phyloP scores from a whole-genome alignment of 2,329 filamentous ascomycete species.

The Aspergillus costaricaensis region DNA sequence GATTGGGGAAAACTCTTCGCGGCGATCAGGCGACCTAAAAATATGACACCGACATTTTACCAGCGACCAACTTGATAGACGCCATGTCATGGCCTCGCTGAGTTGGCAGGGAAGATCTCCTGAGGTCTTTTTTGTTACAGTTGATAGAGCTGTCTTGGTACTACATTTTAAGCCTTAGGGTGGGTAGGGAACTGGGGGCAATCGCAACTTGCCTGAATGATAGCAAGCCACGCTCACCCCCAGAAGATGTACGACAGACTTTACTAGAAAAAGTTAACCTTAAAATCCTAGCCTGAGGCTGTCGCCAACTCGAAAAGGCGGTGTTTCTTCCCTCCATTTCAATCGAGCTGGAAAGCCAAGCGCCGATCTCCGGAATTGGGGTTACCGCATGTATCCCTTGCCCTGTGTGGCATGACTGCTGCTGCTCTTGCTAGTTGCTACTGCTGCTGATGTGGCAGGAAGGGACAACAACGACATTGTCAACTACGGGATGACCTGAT shows the following conservation, averaged over 20 bases:
- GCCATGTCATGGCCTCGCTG: background rate
- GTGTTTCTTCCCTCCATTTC: background rate
- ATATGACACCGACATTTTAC: conserved; percentile 1
- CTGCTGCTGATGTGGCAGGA: background rate
- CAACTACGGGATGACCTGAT: background rate
- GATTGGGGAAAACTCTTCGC: conserved; percentile 6
- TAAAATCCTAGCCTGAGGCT: background rate
- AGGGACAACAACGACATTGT: background rate
- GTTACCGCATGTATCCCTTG: background rate
- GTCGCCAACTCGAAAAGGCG: background rate
- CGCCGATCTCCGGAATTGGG: background rate
- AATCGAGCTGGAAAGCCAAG: background rate
- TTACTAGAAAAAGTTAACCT: conserved; percentile 8
- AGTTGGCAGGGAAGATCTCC: conserved; percentile 5
- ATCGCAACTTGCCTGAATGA: background rate
- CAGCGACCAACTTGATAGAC: background rate
- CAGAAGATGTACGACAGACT: background rate
- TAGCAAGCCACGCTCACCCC: conserved; percentile 1
- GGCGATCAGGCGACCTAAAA: conserved; percentile 12
- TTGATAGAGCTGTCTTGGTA: background rate
- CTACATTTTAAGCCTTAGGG: background rate
- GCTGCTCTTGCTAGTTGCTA: background rate
- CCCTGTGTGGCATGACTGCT: background rate
- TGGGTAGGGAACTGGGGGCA: background rate
- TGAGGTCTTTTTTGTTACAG: background rate